Base-by-base conservation (phyloP, 2,329 filamentous ascomycete species). In the Ustulina deusta region DNA sequence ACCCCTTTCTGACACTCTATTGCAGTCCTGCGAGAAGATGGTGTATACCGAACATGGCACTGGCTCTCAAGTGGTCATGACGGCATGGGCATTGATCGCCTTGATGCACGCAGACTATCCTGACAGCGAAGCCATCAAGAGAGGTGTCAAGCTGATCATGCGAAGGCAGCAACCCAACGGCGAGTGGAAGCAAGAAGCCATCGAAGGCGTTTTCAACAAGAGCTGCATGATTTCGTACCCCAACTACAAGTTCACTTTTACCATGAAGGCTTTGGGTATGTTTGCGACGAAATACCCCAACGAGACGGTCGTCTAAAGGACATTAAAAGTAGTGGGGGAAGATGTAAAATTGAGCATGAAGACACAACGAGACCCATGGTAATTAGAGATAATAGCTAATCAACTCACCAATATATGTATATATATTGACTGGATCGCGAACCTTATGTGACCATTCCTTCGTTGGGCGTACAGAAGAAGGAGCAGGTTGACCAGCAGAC, bases 201-300 rank as follows among this genome's bases (percentile, higher is more conserved):
- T 99, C 74, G 96, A 99, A 79, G 96, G 96, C 1, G 96, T 99
- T 11, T 99, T 99, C 82, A 99, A 99, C 82, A 97, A 97, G 84
- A 96, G 91, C 76, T 98, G 95, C 85, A 98, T 97, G 93, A 99
- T 99, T 72, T 96, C 93, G 0, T 99, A 99, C 77, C 95, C 95
- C 49, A 99, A 99, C 84, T 99, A 99, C 85, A 99, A 98, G 83
- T 96, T 97, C 79, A 92, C 91, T 66, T 99, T 97, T 81, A 90
- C 95, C 0, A 92, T 98, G 78, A 97, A 97, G 82, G 96, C 96
- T 1, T 80, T 99, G 71, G 96, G 96, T 5, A 91, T 97, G 88
- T 99, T 93, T 84, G 89, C 91, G 4, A 86, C 83, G 74, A 88
- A 85, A 70, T 94, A 91, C 72, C 91, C 91, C 0, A 85, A 93